phyloP scores from a whole-genome alignment of 805 yeast species.

The Starmerella sp. region DNA sequence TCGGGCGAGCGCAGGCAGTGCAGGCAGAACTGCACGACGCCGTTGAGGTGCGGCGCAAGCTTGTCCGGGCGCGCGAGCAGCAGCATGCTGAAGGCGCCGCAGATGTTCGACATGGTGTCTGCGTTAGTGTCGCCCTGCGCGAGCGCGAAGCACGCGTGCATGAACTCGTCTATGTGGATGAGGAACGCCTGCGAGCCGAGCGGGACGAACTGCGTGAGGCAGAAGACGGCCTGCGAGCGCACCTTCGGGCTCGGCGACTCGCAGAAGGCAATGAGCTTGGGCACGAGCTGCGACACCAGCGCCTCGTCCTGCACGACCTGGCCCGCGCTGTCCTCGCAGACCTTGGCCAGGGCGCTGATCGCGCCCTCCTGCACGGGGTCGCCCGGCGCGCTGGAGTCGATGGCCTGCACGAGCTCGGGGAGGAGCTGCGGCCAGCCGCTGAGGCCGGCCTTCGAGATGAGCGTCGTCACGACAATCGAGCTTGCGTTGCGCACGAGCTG shows the following conservation, averaged over 20 bases:
- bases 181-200: slow-evolving; percentile 55
- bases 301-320: slow-evolving; percentile 53
- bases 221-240: slow-evolving; percentile 51
- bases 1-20: slow-evolving; percentile 60
- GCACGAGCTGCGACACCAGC: slow-evolving; percentile 46
- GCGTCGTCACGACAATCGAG: slow-evolving; percentile 78
- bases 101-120: slow-evolving; percentile 59
- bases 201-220: slow-evolving; percentile 67
- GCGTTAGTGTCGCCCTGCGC: slow-evolving; percentile 49
- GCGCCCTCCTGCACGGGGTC: slow-evolving; percentile 56
- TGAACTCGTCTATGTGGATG: slow-evolving; percentile 52
- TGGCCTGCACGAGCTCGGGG: slow-evolving; percentile 55
- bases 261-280: slow-evolving; percentile 47
- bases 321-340: slow-evolving; percentile 76
- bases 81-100: slow-evolving; percentile 60
- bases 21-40: slow-evolving; percentile 73
- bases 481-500: slow-evolving; percentile 73
- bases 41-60: slow-evolving; percentile 65
- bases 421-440: slow-evolving; percentile 63
- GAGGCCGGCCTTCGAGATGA: slow-evolving; percentile 60
- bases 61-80: slow-evolving; percentile 73
- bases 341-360: slow-evolving; percentile 67
- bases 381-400: slow-evolving; percentile 34
- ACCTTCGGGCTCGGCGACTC: slow-evolving; percentile 33
- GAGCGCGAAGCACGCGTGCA: slow-evolving; percentile 52